phyloP scores from a whole-genome alignment of 2,329 filamentous ascomycete genomes.

The Chalaropsis thielavioides region DNA sequence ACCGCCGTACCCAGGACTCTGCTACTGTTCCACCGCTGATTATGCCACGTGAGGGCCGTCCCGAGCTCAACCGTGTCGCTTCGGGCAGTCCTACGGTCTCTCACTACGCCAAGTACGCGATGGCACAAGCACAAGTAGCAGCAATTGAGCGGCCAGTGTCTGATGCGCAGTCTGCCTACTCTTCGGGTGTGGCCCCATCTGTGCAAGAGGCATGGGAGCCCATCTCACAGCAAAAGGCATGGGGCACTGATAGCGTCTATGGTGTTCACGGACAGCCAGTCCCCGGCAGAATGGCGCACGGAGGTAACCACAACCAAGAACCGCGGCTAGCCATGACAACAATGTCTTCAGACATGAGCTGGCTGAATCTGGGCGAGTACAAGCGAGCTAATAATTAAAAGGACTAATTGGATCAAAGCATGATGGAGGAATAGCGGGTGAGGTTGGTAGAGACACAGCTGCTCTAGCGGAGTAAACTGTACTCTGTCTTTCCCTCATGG shows the following conservation, averaged over 20 bases:
- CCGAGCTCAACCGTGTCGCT: slow-evolving; percentile 49
- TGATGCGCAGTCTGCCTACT: slow-evolving; percentile 41
- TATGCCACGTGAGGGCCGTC: slow-evolving; percentile 42
- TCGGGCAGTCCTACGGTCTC: slow-evolving; percentile 57
- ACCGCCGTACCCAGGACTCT: slow-evolving; percentile 48
- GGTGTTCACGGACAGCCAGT: slow-evolving; percentile 22
- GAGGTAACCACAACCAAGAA: not conserved
- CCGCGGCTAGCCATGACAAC: not conserved
- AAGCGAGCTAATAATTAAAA: slow-evolving; percentile 13
- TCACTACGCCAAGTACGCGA: slow-evolving; percentile 38
- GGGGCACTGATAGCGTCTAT: slow-evolving; percentile 35
- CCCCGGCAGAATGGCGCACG: not conserved
- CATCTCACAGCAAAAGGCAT: slow-evolving; percentile 31
- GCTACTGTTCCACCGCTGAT: slow-evolving; percentile 54
- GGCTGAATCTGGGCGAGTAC: slow-evolving; percentile 54
- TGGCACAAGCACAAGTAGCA: slow-evolving; percentile 39
- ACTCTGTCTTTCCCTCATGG: not conserved
- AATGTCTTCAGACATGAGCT: slow-evolving; percentile 59
- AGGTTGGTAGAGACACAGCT: not conserved
- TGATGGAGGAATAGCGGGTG: not conserved
- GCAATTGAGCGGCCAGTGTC: slow-evolving; percentile 45
- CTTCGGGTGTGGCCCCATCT: slow-evolving; percentile 51
- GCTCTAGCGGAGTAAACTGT: not conserved
- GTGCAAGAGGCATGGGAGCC: slow-evolving; percentile 43
- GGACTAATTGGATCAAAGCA: not conserved